These are phyloP conservation scores for Thalassiosira ordinaria DNA, from an alignment of 352 stramenopile species.

Conservation along the genomic window DNA sequence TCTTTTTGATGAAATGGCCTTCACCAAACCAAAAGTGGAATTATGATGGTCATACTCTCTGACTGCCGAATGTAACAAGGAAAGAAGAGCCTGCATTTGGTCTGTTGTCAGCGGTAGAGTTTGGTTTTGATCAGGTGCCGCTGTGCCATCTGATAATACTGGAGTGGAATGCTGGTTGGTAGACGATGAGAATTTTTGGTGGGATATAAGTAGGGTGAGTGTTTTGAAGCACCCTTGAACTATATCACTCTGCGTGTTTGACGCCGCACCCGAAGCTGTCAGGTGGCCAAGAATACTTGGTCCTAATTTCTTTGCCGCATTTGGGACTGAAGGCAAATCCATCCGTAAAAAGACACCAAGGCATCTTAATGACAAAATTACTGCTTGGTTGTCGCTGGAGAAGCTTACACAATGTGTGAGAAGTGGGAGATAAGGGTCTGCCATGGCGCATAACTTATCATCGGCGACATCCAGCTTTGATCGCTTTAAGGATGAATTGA, in stretches of 20 bases:
- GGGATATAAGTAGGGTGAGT: slow-evolving; percentile 90
- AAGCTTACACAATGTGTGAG: slow-evolving; percentile 91
- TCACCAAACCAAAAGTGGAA: slow-evolving; percentile 92
- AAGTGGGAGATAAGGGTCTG: slow-evolving; percentile 92
- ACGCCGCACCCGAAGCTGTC: slow-evolving; percentile 89
- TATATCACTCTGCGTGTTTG: slow-evolving; percentile 93
- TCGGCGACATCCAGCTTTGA: slow-evolving; percentile 60
- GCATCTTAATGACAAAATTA: slow-evolving; percentile 93
- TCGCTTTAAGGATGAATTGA: slow-evolving; percentile 85
- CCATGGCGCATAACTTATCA: slow-evolving; percentile 72
- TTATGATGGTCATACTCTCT: slow-evolving; percentile 94
- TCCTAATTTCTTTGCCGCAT: slow-evolving; percentile 87
- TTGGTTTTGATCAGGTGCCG: slow-evolving; percentile 26
- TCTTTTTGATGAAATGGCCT: slow-evolving; percentile 88
- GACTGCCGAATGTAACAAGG: slow-evolving; percentile 91
- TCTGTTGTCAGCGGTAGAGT: slow-evolving; percentile 65
- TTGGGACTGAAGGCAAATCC: slow-evolving; percentile 90
- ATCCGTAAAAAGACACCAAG: slow-evolving; percentile 90
- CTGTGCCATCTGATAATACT: neutral
- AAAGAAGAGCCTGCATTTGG: slow-evolving; percentile 90
- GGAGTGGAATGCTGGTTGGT: slow-evolving; percentile 78
- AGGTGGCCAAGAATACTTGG: slow-evolving; percentile 91
- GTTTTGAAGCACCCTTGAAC: slow-evolving; percentile 94
- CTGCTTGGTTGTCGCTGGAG: slow-evolving; percentile 91
- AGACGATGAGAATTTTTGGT: slow-evolving; percentile 74